These are phyloP conservation scores for Oryza brachyantha DNA, from an alignment of 176 grass and related monocot genomes.

Conservation along the genomic window DNA sequence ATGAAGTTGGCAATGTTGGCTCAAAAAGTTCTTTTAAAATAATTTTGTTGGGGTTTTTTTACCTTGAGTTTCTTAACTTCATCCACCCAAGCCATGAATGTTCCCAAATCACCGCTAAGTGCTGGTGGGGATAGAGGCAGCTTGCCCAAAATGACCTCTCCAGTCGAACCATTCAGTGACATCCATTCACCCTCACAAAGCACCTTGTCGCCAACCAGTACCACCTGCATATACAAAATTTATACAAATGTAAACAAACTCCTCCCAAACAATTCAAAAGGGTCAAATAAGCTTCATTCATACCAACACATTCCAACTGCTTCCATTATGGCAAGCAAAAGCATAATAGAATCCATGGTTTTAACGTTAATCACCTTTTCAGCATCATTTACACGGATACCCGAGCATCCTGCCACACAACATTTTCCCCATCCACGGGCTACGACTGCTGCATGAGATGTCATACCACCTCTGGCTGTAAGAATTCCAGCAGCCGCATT, in stretches of 20 bases:
- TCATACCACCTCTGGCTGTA: slow-evolving; percentile 97
- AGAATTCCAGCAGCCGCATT: slow-evolving; percentile 85
- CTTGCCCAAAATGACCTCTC: slow-evolving; percentile 89
- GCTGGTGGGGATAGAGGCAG: slow-evolving; percentile 83
- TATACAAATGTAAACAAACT: not conserved
- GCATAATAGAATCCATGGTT: not conserved
- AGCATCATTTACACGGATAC: slow-evolving; percentile 70
- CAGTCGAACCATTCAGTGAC: slow-evolving; percentile 95
- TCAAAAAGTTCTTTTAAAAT: not conserved
- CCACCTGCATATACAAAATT: slow-evolving; percentile 39
- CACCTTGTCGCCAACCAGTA: slow-evolving; percentile 54
- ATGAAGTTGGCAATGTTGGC: not conserved
- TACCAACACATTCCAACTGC: not conserved
- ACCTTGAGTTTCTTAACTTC: slow-evolving; percentile 88
- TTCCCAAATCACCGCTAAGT: slow-evolving; percentile 79
- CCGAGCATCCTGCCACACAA: slow-evolving; percentile 88
- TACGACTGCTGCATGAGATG: slow-evolving; percentile 96
- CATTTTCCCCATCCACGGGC: slow-evolving; percentile 98
- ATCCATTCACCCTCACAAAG: slow-evolving; percentile 84
- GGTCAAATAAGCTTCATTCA: not conserved
- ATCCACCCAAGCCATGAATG: slow-evolving; percentile 97
- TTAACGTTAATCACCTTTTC: slow-evolving; percentile 61
- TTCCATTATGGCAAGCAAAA: not conserved
- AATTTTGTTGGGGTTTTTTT: not conserved
- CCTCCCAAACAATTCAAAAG: not conserved